Conservation (phyloP, 2,329 filamentous ascomycete genomes). For the Aspergillus aculeatus region DNA sequence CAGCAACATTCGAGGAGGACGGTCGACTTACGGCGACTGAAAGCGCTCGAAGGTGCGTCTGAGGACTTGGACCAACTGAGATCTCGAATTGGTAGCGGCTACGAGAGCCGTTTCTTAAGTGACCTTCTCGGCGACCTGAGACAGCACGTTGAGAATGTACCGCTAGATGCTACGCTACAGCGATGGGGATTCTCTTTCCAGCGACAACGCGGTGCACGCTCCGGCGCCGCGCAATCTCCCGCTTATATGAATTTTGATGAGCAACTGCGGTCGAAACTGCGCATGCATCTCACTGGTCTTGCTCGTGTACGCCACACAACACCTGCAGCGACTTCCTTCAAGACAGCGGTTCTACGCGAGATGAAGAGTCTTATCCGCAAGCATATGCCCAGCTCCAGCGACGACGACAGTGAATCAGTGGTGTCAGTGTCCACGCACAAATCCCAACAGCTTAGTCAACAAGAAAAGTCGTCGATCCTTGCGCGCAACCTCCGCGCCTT, state of each 20-base stretch:
- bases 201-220: slow-evolving; percentile 64
- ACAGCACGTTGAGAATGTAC: slow-evolving; percentile 73
- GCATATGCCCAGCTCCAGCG: slow-evolving; percentile 85
- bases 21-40: slow-evolving; percentile 73
- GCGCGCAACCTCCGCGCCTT: slow-evolving; percentile 84
- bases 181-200: slow-evolving; percentile 80
- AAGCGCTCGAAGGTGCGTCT: slow-evolving; percentile 75
- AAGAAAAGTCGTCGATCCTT: slow-evolving; percentile 85
- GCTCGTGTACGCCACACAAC: slow-evolving; percentile 76
- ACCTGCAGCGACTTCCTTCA: slow-evolving; percentile 77
- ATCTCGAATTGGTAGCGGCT: slow-evolving; percentile 79
- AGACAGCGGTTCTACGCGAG: slow-evolving; percentile 80
- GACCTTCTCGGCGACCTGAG: slow-evolving; percentile 77
- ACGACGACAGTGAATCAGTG: slow-evolving; percentile 90
- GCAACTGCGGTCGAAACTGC: slow-evolving; percentile 67
- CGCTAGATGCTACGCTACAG: slow-evolving; percentile 70
- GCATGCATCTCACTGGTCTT: slow-evolving; percentile 73
- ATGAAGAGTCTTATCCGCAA: slow-evolving; percentile 80
- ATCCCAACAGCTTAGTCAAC: slow-evolving; percentile 68
- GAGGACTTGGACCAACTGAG: slow-evolving; percentile 74
- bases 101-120: slow-evolving; percentile 75
- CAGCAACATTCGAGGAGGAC: slow-evolving; percentile 36
- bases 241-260: slow-evolving; percentile 74
- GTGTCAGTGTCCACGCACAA: slow-evolving; percentile 78
- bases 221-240: slow-evolving; percentile 69